Evolutionary conservation across 129 eudicot genomes (phyloP).

Genomic region (Escallonia rubra): DNA sequence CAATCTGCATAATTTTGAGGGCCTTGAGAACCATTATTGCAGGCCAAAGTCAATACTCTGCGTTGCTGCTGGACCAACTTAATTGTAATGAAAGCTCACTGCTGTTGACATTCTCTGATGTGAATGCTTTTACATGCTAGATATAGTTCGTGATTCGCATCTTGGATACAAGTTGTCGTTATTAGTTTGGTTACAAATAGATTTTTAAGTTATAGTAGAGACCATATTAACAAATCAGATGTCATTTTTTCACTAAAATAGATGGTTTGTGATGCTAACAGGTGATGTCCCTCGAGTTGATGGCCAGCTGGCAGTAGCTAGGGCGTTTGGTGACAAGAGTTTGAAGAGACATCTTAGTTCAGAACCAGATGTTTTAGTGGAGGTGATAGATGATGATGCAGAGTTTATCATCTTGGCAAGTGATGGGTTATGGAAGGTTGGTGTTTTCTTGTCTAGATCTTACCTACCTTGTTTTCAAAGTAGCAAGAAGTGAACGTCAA

Average conservation of each 20-base stretch:
- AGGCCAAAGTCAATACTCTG: too few species aligned
- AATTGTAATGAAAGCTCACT: not conserved
- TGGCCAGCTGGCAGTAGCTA: conserved; percentile 94
- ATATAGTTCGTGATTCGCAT: too few species aligned
- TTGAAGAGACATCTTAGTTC: conserved; percentile 91
- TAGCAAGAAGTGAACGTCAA: too few species aligned
- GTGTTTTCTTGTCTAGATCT: not conserved
- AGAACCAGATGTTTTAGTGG: conserved; percentile 62
- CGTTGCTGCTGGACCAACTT: too few species aligned
- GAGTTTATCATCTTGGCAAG: conserved; percentile 84
- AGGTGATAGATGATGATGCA: conserved; percentile 50
- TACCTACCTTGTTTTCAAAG: not conserved
- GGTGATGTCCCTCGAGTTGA: conserved; percentile 98
- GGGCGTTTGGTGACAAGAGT: conserved; percentile 99
- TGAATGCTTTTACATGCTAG: too few species aligned
- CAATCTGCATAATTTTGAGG: not conserved
- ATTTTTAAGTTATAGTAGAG: not conserved
- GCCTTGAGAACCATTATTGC: not conserved
- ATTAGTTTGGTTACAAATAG: not conserved
- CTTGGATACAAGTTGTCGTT: too few species aligned
- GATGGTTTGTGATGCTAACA: conserved; percentile 12
- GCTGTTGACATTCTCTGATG: not conserved
- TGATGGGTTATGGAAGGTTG: conserved; percentile 96
- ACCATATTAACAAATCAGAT: not conserved
- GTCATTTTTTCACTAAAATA: not conserved